These are phyloP conservation scores for Kewa caespitosa DNA, from an alignment of 179 eudicot species.

Conservation along the genomic window DNA sequence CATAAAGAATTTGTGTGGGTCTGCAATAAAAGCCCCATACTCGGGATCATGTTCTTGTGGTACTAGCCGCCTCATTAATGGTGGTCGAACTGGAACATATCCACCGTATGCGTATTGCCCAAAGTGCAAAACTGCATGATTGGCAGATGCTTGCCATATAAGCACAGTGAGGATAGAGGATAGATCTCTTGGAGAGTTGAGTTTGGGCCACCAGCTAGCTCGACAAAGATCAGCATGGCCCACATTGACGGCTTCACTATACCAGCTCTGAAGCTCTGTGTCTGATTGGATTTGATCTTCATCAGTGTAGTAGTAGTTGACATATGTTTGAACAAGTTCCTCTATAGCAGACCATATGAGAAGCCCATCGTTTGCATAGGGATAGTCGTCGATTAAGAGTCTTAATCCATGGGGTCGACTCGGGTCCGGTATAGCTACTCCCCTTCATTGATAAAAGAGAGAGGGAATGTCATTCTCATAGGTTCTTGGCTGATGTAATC, in stretches of 20 bases:
- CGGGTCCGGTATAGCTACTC: not conserved
- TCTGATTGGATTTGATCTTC: not conserved
- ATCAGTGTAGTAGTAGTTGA: slow-evolving; percentile 2
- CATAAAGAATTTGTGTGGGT: not conserved
- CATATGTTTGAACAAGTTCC: not conserved
- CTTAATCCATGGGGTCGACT: not conserved
- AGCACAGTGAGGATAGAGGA: not conserved
- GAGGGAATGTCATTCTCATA: not conserved
- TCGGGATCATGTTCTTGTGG: not conserved
- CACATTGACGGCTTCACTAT: not conserved
- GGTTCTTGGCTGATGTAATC: not conserved
- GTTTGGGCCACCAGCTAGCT: not conserved
- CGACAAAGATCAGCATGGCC: slow-evolving; percentile 1
- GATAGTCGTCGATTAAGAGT: slow-evolving; percentile 2
- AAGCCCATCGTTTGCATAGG: slow-evolving; percentile 9
- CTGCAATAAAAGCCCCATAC: not conserved
- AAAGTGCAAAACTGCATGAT: not conserved
- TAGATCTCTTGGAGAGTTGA: not conserved
- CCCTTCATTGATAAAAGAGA: not conserved
- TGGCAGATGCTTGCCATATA: not conserved
- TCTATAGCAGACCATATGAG: slow-evolving; percentile 10
- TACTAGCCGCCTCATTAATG: not conserved
- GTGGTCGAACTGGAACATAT: not conserved
- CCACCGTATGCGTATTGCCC: slow-evolving; percentile 11
- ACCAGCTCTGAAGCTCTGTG: slow-evolving; percentile 6